Base-by-base conservation (phyloP, 148 eudicot genomes). In the Heliamphora exappendiculata region DNA sequence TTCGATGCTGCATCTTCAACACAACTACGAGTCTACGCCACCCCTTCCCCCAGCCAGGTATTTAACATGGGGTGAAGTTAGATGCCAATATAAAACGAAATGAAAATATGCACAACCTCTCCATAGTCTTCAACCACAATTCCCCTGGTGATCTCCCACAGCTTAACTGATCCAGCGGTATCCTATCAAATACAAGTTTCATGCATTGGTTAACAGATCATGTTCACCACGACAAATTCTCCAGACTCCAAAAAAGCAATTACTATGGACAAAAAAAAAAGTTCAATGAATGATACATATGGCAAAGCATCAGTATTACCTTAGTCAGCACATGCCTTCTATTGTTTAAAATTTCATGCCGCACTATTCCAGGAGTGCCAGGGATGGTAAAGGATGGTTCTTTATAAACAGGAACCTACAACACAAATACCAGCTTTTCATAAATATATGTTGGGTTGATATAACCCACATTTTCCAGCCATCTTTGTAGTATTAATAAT, bases 121-220 rank as follows among this genome's bases (percentile, higher is more conserved):
- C 97, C 97, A 78, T 86, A 92, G 81, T 92, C 93, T 78, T 91
- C 82, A 58, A 89, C 64, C 51, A 95, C 94, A 73, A 86, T 62
- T 16, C 99, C 97, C 78, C 84, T 87, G 28, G 99, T 95, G 70
- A 95, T 91, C 82, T 95, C 99, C 99, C 99, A 95, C 74, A 95
- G 85, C 86, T 95, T 95, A 80, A 95, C 99, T 53, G 86, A 86
- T 78, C 97, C 99, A 80, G 91, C 80, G 70, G 92, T 87, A 78
- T 95, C 99, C 99, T 95, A 78, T 17, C 77, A 84, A 62, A 44
- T 54, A 64, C 41, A 81, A 63, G n/a, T 7, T 12, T 49, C 47
- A 64, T 14, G 50, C 31, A 26, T 42, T 28, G 20, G 24, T n/a
- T 57, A 11, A 36, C 29, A 22, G 71, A 78, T 74, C 55, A 66